Conservation (phyloP, 805 yeast species). For the Yamadazyma sp. region DNA sequence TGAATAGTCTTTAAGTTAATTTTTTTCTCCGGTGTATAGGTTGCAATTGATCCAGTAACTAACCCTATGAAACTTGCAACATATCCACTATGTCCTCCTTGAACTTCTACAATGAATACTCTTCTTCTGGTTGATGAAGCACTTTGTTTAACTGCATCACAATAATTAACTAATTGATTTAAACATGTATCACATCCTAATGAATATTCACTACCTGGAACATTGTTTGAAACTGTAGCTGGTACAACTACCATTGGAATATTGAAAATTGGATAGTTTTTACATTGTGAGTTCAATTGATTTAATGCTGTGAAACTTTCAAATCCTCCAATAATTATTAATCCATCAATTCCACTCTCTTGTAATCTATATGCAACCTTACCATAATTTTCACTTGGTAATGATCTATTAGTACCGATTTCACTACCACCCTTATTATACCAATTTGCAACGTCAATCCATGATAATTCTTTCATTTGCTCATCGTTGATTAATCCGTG, state of each 20-base stretch:
- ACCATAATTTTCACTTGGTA: constrained; percentile 69
- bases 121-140: constrained; percentile 78
- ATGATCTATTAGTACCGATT: constrained; percentile 73
- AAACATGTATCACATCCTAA: constrained; percentile 75
- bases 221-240: constrained; percentile 77
- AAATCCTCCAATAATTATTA: constrained; percentile 76
- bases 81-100: constrained; percentile 83
- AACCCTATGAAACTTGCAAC: constrained; percentile 68
- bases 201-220: constrained; percentile 80
- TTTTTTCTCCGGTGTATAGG: constrained; percentile 75
- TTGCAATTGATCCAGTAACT: constrained; percentile 69
- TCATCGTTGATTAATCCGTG: constrained; percentile 62
- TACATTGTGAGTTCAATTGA: constrained; percentile 59
- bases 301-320: constrained; percentile 74
- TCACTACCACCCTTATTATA: constrained; percentile 75
- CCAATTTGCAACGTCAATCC: constrained; percentile 76
- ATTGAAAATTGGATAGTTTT: constrained; percentile 64
- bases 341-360: constrained; percentile 65
- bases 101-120: constrained; percentile 78
- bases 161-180: constrained; percentile 65
- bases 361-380: constrained; percentile 70
- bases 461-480: constrained; percentile 50
- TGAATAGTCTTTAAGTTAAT: constrained; percentile 58
- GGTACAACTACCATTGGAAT: constrained; percentile 79
- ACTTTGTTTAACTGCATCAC: constrained; percentile 76